These are phyloP conservation scores for Rubroboletus satanas DNA, from an alignment of 768 basidiomycete genomes.

Conservation along the genomic window DNA sequence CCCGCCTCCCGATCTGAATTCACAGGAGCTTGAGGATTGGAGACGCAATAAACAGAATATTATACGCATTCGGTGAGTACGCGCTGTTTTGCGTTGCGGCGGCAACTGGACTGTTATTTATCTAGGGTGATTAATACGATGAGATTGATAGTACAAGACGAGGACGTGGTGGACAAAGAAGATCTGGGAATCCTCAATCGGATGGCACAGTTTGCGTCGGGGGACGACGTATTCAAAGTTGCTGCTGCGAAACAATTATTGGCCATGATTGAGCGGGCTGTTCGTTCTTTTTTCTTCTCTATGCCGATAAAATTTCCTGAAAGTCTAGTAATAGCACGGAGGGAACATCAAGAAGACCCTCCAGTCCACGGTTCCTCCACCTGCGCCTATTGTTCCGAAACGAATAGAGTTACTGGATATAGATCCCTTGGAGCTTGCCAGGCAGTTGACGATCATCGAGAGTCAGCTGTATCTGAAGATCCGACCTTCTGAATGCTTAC, in stretches of 20 bases:
- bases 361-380: constrained; percentile 39
- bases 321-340: constrained; percentile 18
- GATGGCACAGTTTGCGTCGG: constrained; percentile 50
- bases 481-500: constrained; percentile 56
- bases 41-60: constrained; percentile 53
- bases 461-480: constrained; percentile 57
- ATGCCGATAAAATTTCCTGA: not conserved
- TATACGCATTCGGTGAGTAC: constrained; percentile 52
- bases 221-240: constrained; percentile 37
- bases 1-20: constrained; percentile 45
- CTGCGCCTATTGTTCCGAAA: constrained; percentile 45
- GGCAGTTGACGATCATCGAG: constrained; percentile 67
- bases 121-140: constrained; percentile 62
- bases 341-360: constrained; percentile 36
- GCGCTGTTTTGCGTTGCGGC: not conserved
- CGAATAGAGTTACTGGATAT: constrained; percentile 56
- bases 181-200: constrained; percentile 49
- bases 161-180: constrained; percentile 50
- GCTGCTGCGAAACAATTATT: constrained; percentile 49
- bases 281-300: constrained; percentile 29
- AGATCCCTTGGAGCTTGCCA: constrained; percentile 59
- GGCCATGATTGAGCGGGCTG: constrained; percentile 46
- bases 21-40: constrained; percentile 51
- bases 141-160: constrained; percentile 56
- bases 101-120: not conserved